Evolutionary conservation across 1,284 basidiomycete species (phyloP), one percentile per base, ranked within the genome.

Genomic region (Marasmius oreades): DNA sequence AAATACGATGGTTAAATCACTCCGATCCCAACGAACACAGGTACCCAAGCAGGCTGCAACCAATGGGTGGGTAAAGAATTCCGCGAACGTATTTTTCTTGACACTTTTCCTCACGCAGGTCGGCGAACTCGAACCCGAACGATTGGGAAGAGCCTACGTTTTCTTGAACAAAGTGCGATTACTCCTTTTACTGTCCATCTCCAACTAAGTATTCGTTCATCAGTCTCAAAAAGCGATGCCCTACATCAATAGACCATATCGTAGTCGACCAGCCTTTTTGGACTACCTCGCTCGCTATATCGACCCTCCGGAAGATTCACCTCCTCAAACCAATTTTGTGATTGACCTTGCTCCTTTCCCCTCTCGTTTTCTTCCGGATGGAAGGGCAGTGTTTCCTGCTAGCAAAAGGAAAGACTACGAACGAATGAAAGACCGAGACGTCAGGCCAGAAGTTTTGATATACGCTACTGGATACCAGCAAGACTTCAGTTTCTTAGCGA

Each of bases 271-370:
- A 0, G 65, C 66, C 18, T 64, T 77, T 51, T 68, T 84, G 61
- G 77, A 78, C 18, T 68, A 73, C 52, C 51, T 85, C 47, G 78
- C 80, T 28, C 73, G 75, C 24, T 86, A 86, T 64, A 78, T 79
- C 43, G 83, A 85, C 59, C 84, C 83, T 3, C 77, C 79, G 28
- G 74, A 77, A 61, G 75, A 80, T 54, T 70, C 69, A 63, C 74
- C 69, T 48, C 78, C 76, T 11, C 64, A 69, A 2, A 79, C 78
- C 0, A 70, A 81, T 51, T 81, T 81, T 44, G 70, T 73, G 6
- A 78, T 86, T 48, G 79, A 86, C 52, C 72, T 86, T 23, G 82
- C 84, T 6, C 83, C 85, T 0, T 85, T 83, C 67, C 85, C 85
- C 0, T 67, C 68, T 6, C 67, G 72, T 18, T 79, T 88, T 56